Base-by-base conservation (phyloP, 345 rosid genomes). In the Eutrema japonicum region DNA sequence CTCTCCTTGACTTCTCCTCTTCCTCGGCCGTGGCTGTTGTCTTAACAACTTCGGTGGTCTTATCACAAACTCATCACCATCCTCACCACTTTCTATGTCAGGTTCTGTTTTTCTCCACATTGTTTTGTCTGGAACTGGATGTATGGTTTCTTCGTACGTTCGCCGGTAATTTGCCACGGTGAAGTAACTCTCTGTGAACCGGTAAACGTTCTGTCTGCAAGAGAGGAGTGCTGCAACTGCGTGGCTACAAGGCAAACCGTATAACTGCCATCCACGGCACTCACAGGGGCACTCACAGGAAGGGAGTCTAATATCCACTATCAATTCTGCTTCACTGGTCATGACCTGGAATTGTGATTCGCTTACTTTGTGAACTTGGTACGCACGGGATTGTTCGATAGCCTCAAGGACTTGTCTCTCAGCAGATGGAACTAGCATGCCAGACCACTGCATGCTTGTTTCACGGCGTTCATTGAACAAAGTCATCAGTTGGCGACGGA, bases 161-260 rank as follows among this genome's bases (percentile, higher is more conserved):
- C 83, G 86, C 43, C 96, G 64, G 81, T 91, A 94, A n/a, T 89
- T 91, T 35, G 96, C 96, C 13, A 88, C 97, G 1, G 96, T 91
- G 83, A 94, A 94, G 71, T 88, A 94, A 65, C 92, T 89, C 81
- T 94, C 96, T 0, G 98, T 86, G 72, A 85, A 89, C 35, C 93
- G 82, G 66, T 84, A 88, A 50, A 94, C 98, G 56, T 88, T 84
- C 84, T 89, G 98, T 80, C 96, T 78, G 85, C 97, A 91, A 60
- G 93, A 89, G 59, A 91, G 92, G 68, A 95, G 93, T 14, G 96
- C 97, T 0, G 99, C 93, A 66, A 90, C 99, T 14, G 99, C 97
- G 62, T 92, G 99, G 47, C 96, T 89, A 67, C 99, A 95, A n/a
- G 99, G 99, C 70, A 95, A 77, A 52, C 96, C 99, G 18, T 88